Percentiles rank a stretch among this genome's conserved stretches.
These are phyloP conservation scores for Vaccinium darrowii DNA, from an alignment of 148 eudicot species.

Conservation along the genomic window DNA sequence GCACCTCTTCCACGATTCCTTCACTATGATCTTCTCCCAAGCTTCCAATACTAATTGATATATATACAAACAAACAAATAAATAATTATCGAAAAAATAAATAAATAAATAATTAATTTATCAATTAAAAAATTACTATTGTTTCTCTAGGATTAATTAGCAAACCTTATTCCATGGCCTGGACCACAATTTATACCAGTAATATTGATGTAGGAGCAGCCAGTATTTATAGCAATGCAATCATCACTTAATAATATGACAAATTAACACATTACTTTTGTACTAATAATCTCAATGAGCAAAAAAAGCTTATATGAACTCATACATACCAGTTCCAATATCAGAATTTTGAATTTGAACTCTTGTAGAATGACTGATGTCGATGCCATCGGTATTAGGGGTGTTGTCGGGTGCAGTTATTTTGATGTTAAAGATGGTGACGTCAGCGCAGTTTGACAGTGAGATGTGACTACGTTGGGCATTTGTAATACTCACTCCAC, in stretches of 20 bases:
- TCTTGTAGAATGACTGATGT: background rate
- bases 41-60: background rate
- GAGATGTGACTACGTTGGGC: background rate
- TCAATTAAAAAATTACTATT: background rate
- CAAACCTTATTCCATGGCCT: conserved; percentile 5
- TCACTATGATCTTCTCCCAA: background rate
- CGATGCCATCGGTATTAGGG: conserved; percentile 4
- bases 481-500: background rate
- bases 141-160: too few species aligned
- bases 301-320: background rate
- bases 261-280: background rate
- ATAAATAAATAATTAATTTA: too few species aligned
- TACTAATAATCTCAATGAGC: background rate
- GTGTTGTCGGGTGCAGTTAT: background rate
- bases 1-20: background rate
- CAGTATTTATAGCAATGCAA: background rate
- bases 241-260: background rate
- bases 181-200: background rate
- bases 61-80: background rate
- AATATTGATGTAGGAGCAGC: background rate
- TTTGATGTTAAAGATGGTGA: background rate
- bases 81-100: too few species aligned
- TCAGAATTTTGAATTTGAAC: background rate
- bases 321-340: background rate
- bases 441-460: background rate